Conservation (phyloP, 805 yeast genomes). For the Zygoascus tannicola region DNA sequence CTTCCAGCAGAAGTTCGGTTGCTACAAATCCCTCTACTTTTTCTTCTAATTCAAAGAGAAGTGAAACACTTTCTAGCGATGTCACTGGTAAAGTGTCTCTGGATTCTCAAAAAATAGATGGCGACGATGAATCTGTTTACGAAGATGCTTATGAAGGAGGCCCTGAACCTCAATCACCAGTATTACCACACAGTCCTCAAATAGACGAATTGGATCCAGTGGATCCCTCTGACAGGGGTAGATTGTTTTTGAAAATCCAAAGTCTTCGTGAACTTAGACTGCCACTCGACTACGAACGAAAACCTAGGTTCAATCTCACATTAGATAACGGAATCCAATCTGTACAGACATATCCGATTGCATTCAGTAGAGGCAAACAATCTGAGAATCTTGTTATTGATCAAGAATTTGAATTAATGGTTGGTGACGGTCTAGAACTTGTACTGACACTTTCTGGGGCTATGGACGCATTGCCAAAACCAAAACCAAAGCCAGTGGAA, state of each 20-base stretch:
- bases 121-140: conserved; percentile 13
- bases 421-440: conserved; percentile 51
- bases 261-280: conserved; percentile 30
- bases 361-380: conserved; percentile 14
- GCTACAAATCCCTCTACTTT: not conserved
- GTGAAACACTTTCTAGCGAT: not conserved
- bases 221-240: conserved; percentile 17
- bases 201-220: conserved; percentile 16
- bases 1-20: not conserved
- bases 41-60: not conserved
- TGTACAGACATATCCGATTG: conserved; percentile 49
- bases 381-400: conserved; percentile 31
- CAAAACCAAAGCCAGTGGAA: not conserved
- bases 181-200: conserved; percentile 9
- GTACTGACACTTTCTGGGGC: conserved; percentile 60
- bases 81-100: not conserved
- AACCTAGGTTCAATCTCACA: conserved; percentile 39
- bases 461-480: conserved; percentile 11
- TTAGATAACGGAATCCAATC: conserved; percentile 76
- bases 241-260: conserved; percentile 19
- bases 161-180: conserved; percentile 9
- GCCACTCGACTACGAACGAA: conserved; percentile 31
- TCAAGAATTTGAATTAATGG: conserved; percentile 73
- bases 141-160: conserved; percentile 8
- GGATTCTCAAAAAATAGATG: not conserved